These are phyloP conservation scores for Blastobotrys raffinosifermentans DNA, from an alignment of 1,139 yeast genomes.

Conservation along the genomic window DNA sequence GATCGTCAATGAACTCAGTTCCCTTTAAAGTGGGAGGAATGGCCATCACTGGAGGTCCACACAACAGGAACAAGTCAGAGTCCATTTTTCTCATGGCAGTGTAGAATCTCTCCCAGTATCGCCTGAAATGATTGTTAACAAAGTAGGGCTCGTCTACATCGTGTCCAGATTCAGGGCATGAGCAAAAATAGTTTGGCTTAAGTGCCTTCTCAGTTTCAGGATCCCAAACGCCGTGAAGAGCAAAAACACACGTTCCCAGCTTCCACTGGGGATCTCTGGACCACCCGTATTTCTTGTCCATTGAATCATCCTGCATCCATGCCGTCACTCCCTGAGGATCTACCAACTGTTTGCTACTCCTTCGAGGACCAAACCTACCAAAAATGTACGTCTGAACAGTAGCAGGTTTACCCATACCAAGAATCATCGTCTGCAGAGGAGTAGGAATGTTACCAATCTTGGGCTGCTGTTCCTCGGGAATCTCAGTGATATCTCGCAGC, in stretches of 20 bases:
- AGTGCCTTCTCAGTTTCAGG: slow-evolving; percentile 35
- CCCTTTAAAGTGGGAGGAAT: slow-evolving; percentile 61
- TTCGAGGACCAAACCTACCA: slow-evolving; percentile 67
- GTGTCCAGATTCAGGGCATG: slow-evolving; percentile 29
- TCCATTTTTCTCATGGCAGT: slow-evolving; percentile 41
- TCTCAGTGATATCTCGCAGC: slow-evolving; percentile 25
- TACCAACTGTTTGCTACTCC: slow-evolving; percentile 47
- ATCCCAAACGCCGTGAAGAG: slow-evolving; percentile 73
- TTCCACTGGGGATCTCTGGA: slow-evolving; percentile 55
- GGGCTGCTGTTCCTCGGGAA: slow-evolving; percentile 30
- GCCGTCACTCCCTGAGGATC: slow-evolving; percentile 65
- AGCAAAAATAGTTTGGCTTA: slow-evolving; percentile 41
- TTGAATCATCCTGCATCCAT: slow-evolving; percentile 48
- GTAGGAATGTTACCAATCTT: slow-evolving; percentile 32
- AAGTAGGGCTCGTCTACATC: slow-evolving; percentile 52
- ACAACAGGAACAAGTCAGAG: slow-evolving; percentile 48
- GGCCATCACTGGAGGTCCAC: slow-evolving; percentile 82
- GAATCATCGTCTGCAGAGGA: slow-evolving; percentile 32
- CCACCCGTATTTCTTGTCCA: slow-evolving; percentile 64
- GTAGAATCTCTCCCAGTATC: slow-evolving; percentile 49
- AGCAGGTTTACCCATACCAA: slow-evolving; percentile 69
- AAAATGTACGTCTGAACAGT: slow-evolving; percentile 63
- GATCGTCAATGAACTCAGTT: slow-evolving; percentile 52
- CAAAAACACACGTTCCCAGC: slow-evolving; percentile 69
- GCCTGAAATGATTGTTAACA: slow-evolving; percentile 55